Evolutionary conservation across 192 early-diverging fungal species (phyloP), one percentile per base, ranked within the genome.

Genomic region (Dimargaris xerosporica): DNA sequence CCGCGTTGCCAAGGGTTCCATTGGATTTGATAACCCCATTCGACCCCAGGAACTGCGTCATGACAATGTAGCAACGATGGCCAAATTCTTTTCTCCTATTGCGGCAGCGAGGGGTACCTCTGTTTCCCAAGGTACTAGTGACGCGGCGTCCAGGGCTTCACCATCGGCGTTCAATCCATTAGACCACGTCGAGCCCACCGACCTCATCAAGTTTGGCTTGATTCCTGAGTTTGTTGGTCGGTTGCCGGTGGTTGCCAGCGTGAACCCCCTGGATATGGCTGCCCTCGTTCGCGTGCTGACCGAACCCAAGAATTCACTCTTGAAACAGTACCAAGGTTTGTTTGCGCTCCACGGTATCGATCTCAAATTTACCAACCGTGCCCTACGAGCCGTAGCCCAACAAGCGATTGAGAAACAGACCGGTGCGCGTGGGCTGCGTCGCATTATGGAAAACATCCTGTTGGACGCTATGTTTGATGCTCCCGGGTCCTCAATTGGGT

Each of bases 171-270:
- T 76, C 50, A 78, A 83, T 48, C 72, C 78, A 21, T 66, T 89
- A 2, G 77, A 88, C 64, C 73, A 79, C 59, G 78, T 76, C 0
- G 87, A 89, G 65, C 86, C 86, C 19, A 76, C 74, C 69, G 91
- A 93, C 65, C 62, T 91, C 64, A 83, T 91, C 60, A 86, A 86
- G 63, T 93, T 83, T 69, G 91, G 91, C 2, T 68, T 93, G 31
- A 91, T 93, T 55, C 91, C 91, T 13, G 91, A 93, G 68, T 89
- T 93, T 63, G 85, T 93, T 31, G 91, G 89, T 50, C 75, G 91
- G n/a, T 61, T 93, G n/a, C 91, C 91, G 9, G 84, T 91, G 23
- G 63, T 91, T 41, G 88, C 91, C 19, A 83, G 79, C 53, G 89
- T 91, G 11, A 81, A 77, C 12, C 78, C 79, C 43, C 71, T 93